These are phyloP conservation scores for Erysimum cheiranthoides DNA, from an alignment of 345 rosid species.

Conservation along the genomic window DNA sequence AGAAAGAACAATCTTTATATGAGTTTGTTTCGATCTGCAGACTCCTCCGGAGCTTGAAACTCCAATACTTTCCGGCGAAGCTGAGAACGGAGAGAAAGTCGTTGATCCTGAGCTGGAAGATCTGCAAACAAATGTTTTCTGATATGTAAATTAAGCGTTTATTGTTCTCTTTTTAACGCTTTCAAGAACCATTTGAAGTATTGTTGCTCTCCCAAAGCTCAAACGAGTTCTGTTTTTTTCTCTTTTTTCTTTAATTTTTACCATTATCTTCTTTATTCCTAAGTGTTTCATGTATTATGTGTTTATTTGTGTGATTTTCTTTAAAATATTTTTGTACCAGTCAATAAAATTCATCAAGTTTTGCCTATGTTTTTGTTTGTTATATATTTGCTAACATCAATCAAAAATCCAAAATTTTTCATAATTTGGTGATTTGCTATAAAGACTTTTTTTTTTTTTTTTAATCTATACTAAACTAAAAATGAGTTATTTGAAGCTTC, in stretches of 20 bases:
- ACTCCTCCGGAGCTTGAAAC: slow-evolving; percentile 80
- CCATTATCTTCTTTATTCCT: not conserved
- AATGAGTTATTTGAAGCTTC: too few relatives aligned
- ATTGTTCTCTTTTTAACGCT: not conserved
- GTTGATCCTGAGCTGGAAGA: slow-evolving; percentile 71
- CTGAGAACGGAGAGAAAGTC: slow-evolving; percentile 54
- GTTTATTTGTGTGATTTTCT: slow-evolving; percentile 18
- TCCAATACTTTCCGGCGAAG: slow-evolving; percentile 53
- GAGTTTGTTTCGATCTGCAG: slow-evolving; percentile 48
- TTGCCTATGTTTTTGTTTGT: not conserved
- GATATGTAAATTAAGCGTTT: slow-evolving; percentile 35
- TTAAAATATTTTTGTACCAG: not conserved
- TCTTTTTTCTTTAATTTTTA: not conserved
- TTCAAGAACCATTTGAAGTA: slow-evolving; percentile 20
- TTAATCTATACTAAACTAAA: too few relatives aligned
- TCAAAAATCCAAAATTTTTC: not conserved
- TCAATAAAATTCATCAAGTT: slow-evolving; percentile 32
- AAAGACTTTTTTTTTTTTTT: too few relatives aligned
- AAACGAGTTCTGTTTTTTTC: not conserved
- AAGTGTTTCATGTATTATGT: slow-evolving; percentile 3
- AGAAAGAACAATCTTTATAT: not conserved
- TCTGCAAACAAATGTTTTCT: slow-evolving; percentile 79
- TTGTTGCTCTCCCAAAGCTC: slow-evolving; percentile 16
- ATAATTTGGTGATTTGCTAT: not conserved
- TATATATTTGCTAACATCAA: not conserved